Percentiles rank a stretch among this genome's conserved stretches.
phyloP scores from a whole-genome alignment of 1,284 basidiomycete genomes.

The Apiotrichum gamsii region DNA sequence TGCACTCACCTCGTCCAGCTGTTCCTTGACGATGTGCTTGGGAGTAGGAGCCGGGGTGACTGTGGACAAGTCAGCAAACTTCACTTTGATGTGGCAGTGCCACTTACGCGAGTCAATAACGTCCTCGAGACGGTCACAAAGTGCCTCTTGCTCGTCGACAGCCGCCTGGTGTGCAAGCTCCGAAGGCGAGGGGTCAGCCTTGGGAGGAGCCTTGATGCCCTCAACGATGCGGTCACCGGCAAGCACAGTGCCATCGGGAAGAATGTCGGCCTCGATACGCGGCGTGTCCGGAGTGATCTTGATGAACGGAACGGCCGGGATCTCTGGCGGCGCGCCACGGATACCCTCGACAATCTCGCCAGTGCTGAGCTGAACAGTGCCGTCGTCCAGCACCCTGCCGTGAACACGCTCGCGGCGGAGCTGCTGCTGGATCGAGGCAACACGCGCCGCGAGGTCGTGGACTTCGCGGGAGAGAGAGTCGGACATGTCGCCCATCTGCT shows the following conservation, averaged over 20 bases:
- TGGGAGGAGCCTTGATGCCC: slow-evolving; percentile 31
- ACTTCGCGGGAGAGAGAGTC: slow-evolving; percentile 32
- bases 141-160: slow-evolving; percentile 32
- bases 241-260: slow-evolving; percentile 42
- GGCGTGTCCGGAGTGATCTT: too few relatives aligned
- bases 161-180: slow-evolving; percentile 15
- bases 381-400: slow-evolving; percentile 37
- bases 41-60: neutral
- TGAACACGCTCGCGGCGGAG: slow-evolving; percentile 37
- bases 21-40: neutral
- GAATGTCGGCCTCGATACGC: slow-evolving; percentile 11
- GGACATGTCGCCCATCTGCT: slow-evolving; percentile 37
- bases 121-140: slow-evolving; percentile 35
- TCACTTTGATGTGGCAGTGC: neutral
- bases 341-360: slow-evolving; percentile 44
- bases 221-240: slow-evolving; percentile 39
- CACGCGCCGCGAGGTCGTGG: slow-evolving; percentile 34
- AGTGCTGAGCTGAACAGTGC: slow-evolving; percentile 38
- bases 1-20: too few relatives aligned
- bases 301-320: neutral
- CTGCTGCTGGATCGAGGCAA: slow-evolving; percentile 34
- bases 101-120: slow-evolving; percentile 38
- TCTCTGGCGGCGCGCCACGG: slow-evolving; percentile 27
- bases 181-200: slow-evolving; percentile 12
- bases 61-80: neutral